Conservation (phyloP, 129 eudicot species). For the Tagetes patula region DNA sequence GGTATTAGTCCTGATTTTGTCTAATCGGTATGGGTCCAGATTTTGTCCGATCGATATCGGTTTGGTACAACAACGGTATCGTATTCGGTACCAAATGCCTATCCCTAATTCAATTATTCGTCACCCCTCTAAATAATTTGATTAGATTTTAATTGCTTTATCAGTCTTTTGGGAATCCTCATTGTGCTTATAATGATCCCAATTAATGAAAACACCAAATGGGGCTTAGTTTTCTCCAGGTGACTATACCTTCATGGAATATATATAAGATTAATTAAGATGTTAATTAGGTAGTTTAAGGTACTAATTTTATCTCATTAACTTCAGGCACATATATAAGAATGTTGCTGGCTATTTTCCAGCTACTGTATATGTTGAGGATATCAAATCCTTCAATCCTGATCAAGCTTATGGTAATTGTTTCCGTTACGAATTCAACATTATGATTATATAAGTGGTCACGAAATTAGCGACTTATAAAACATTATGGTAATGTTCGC, state of each 20-base stretch:
- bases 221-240: slow-evolving; percentile 71
- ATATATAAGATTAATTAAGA: not conserved
- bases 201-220: slow-evolving; percentile 56
- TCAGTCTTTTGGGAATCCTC: slow-evolving; percentile 71
- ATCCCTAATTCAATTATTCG: no score
- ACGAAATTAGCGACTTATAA: not conserved
- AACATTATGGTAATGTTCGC: not conserved
- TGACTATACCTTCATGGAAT: not conserved
- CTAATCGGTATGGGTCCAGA: no score
- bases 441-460: not conserved
- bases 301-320: not conserved
- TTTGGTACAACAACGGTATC: no score
- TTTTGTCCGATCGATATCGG: no score
- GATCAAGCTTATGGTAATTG: slow-evolving; percentile 64
- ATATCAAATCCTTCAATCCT: slow-evolving; percentile 79
- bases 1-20: no score
- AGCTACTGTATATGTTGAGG: slow-evolving; percentile 68
- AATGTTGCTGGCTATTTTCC: slow-evolving; percentile 86
- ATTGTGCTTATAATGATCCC: slow-evolving; percentile 58
- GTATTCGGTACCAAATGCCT: no score
- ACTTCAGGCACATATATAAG: slow-evolving; percentile 70
- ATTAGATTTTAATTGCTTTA: not conserved
- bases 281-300: not conserved
- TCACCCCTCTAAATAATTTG: no score
- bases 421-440: not conserved